phyloP scores from a whole-genome alignment of 2,329 filamentous ascomycete genomes.

The Xylaria sp. region DNA sequence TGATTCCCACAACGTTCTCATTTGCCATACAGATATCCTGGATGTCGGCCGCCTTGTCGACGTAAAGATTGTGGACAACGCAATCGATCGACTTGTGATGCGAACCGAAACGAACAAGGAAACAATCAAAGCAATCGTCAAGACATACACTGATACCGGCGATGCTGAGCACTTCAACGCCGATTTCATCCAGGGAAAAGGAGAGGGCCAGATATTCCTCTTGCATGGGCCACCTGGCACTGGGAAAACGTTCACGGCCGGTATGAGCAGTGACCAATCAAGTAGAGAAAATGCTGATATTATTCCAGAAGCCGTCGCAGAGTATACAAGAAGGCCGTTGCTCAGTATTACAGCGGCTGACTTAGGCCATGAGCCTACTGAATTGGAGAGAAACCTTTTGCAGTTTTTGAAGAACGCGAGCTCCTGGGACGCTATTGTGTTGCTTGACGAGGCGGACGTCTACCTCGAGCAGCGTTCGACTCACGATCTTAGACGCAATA shows the following conservation, averaged over 20 bases:
- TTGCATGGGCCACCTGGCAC: conserved; percentile 36
- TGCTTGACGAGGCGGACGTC: conserved; percentile 26
- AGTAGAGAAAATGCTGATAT: background rate
- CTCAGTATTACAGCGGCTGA: conserved; percentile 32
- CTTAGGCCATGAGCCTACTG: conserved; percentile 22
- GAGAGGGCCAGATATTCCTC: conserved; percentile 36
- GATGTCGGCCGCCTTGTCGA: conserved; percentile 25
- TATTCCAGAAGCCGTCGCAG: conserved; percentile 31
- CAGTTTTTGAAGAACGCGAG: conserved; percentile 10
- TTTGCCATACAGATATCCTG: conserved; percentile 23
- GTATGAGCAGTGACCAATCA: background rate
- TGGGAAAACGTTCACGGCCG: conserved; percentile 36
- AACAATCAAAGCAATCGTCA: conserved; percentile 37
- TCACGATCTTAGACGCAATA: conserved; percentile 19
- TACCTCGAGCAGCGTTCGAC: conserved; percentile 14
- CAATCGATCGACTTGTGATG: conserved; percentile 36
- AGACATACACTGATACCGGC: conserved; percentile 30
- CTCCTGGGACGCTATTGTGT: conserved; percentile 16
- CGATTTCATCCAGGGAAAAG: conserved; percentile 38
- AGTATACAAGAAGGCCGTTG: conserved; percentile 33
- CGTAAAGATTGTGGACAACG: conserved; percentile 31
- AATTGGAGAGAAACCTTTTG: conserved; percentile 29
- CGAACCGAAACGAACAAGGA: conserved; percentile 35
- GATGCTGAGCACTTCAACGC: conserved; percentile 28
- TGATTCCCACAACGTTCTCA: background rate